Percentiles rank a stretch among this genome's conserved stretches.
Conservation (phyloP, 305 asterid species). For the Solanum hybrid region DNA sequence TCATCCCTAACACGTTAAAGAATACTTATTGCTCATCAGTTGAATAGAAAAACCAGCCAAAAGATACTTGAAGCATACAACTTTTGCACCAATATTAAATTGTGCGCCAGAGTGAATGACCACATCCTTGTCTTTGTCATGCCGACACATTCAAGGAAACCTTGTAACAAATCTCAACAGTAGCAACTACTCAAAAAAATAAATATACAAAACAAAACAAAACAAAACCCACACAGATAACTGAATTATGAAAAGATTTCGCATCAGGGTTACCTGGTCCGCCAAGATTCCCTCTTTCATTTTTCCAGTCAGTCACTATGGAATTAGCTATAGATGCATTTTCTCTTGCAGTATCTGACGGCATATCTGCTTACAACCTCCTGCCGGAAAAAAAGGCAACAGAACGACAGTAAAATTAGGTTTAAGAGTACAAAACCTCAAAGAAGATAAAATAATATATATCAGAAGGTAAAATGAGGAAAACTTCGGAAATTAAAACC, state of each 20-base stretch:
- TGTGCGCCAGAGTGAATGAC: background rate
- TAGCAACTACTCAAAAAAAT: background rate
- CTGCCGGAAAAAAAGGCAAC: conserved; percentile 1
- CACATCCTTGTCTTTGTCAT: background rate
- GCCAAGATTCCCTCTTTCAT: conserved; percentile 31
- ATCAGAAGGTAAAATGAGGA: background rate
- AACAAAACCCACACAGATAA: background rate
- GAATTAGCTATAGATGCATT: conserved; percentile 37
- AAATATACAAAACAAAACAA: background rate
- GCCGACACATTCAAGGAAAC: background rate
- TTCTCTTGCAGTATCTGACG: conserved; percentile 43
- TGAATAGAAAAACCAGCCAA: background rate
- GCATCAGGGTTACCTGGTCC: conserved; percentile 41
- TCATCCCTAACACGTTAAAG: background rate
- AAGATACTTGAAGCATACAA: background rate
- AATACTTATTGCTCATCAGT: background rate
- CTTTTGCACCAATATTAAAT: background rate
- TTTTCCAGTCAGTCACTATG: conserved; percentile 38
- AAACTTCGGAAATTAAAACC: background rate
- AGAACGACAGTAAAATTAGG: conserved; percentile 8
- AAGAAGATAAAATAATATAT: background rate
- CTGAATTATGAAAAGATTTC: conserved; percentile 8
- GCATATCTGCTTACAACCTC: conserved; percentile 38
- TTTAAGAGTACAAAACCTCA: conserved; percentile 11
- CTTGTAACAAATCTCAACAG: background rate